These are phyloP conservation scores for Phytophthora uliginosa DNA, from an alignment of 352 stramenopile species.

Conservation along the genomic window DNA sequence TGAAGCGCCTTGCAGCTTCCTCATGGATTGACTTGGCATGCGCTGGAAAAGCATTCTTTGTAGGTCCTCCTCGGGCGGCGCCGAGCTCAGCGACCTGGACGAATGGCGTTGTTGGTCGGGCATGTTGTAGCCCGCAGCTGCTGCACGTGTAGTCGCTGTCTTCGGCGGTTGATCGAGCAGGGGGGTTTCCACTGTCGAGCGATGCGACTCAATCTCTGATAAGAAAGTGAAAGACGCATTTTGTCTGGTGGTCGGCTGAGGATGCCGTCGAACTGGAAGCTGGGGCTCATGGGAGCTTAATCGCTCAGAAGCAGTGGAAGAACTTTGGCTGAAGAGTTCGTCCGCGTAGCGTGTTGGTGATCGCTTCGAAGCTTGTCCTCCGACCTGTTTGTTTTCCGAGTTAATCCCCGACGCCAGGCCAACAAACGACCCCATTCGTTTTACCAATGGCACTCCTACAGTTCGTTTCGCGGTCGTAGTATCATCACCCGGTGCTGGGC, in stretches of 20 bases:
- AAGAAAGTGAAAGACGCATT: conserved; percentile 17
- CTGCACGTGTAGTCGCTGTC: not conserved
- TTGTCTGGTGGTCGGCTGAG: not conserved
- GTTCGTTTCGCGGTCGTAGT: not conserved
- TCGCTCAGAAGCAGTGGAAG: not conserved
- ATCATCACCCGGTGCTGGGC: conserved; percentile 12
- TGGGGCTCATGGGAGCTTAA: not conserved
- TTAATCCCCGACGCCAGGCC: conserved; percentile 6
- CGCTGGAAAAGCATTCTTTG: conserved; percentile 22
- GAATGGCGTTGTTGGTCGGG: not conserved
- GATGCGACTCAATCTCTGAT: conserved; percentile 20
- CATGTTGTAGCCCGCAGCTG: not conserved
- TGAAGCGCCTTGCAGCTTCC: conserved; percentile 16
- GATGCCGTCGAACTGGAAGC: not conserved
- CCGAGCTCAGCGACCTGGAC: not conserved
- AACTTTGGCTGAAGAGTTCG: conserved; percentile 26
- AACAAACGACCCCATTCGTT: conserved; percentile 33
- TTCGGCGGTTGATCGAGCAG: not conserved
- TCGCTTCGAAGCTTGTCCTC: conserved; percentile 7
- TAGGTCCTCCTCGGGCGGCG: not conserved
- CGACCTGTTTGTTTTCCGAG: conserved; percentile 4
- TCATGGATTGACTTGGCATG: conserved; percentile 29
- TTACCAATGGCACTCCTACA: conserved; percentile 18
- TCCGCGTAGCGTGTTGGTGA: conserved; percentile 43
- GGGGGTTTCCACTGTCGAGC: conserved; percentile 2